phyloP scores from a whole-genome alignment of 2,329 filamentous ascomycete species.

The Cladosporium sp. region DNA sequence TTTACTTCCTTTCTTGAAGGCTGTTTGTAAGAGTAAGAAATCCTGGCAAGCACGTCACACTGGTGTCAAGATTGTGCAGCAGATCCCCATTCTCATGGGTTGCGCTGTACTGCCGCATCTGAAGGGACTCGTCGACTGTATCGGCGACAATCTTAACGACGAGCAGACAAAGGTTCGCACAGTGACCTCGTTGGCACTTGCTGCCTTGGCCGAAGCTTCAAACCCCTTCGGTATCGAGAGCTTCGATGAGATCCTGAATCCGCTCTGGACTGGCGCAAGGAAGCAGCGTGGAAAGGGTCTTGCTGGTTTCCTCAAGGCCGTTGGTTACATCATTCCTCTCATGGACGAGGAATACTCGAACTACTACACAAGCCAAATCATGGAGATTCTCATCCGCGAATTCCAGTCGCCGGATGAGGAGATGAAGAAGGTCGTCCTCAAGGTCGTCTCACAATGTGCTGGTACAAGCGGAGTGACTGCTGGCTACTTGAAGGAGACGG shows the following conservation, averaged over 20 bases:
- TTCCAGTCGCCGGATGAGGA: constrained; percentile 97
- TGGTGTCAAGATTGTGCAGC: constrained; percentile 97
- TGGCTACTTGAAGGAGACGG: constrained; percentile 89
- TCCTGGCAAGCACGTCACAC: constrained; percentile 98
- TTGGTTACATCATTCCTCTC: constrained; percentile 95
- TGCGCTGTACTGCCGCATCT: constrained; percentile 93
- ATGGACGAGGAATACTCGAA: constrained; percentile 99
- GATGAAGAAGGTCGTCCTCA: constrained; percentile 99
- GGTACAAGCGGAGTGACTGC: constrained; percentile 92
- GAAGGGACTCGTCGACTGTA: constrained; percentile 93
- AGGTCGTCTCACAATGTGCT: constrained; percentile 94
- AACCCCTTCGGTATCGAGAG: constrained; percentile 99
- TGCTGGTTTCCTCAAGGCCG: constrained; percentile 92
- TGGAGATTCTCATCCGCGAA: constrained; percentile 94
- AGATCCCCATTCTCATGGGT: constrained; percentile 98
- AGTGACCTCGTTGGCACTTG: constrained; percentile 90
- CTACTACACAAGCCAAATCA: constrained; percentile 97
- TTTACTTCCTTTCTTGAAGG: constrained; percentile 87
- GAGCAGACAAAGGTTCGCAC: constrained; percentile 98
- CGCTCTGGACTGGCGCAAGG: constrained; percentile 90
- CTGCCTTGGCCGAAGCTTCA: constrained; percentile 89
- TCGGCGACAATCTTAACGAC: constrained; percentile 91
- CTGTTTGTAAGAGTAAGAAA: constrained; percentile 96
- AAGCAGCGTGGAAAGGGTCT: constrained; percentile 96
- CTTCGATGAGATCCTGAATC: constrained; percentile 96